Evolutionary conservation across 2,329 filamentous ascomycete species (phyloP).

Genomic region (Harringtonia lauricola): DNA sequence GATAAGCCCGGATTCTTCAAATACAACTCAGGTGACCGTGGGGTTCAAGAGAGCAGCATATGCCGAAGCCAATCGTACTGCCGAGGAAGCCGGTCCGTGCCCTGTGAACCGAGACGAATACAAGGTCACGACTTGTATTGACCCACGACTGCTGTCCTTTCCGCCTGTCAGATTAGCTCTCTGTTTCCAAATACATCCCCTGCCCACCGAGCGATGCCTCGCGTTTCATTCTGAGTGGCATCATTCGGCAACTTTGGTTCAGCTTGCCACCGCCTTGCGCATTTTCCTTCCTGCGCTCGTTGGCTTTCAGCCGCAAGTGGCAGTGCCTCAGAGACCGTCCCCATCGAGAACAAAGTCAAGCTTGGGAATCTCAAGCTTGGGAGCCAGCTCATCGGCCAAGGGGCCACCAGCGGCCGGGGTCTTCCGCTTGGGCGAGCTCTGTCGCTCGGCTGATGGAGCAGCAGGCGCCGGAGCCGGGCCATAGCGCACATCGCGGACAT

Average conservation of each 20-base stretch:
- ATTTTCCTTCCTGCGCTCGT: neutral
- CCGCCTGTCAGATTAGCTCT: too few relatives aligned
- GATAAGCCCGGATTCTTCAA: neutral
- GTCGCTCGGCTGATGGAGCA: neutral
- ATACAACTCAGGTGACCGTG: neutral
- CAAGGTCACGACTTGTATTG: too few relatives aligned
- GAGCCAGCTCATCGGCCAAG: slow-evolving; percentile 39
- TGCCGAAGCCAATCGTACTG: too few relatives aligned
- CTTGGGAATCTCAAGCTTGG: slow-evolving; percentile 50
- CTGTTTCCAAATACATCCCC: too few relatives aligned
- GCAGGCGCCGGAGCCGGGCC: slow-evolving; percentile 38
- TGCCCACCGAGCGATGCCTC: too few relatives aligned
- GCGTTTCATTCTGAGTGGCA: too few relatives aligned
- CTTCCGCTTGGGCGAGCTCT: slow-evolving; percentile 5
- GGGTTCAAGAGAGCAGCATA: neutral
- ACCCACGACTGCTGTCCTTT: too few relatives aligned
- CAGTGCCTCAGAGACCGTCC: neutral
- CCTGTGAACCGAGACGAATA: too few relatives aligned
- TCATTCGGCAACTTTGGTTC: too few relatives aligned
- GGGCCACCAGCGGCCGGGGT: slow-evolving; percentile 14
- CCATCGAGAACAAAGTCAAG: slow-evolving; percentile 41
- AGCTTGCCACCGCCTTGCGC: too few relatives aligned
- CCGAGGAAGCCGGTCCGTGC: too few relatives aligned
- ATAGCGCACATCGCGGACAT: slow-evolving; percentile 68
- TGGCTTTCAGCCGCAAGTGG: too few relatives aligned